Evolutionary conservation across 441 rosid species (phyloP).

Genomic region (Theobroma grandiflorum): DNA sequence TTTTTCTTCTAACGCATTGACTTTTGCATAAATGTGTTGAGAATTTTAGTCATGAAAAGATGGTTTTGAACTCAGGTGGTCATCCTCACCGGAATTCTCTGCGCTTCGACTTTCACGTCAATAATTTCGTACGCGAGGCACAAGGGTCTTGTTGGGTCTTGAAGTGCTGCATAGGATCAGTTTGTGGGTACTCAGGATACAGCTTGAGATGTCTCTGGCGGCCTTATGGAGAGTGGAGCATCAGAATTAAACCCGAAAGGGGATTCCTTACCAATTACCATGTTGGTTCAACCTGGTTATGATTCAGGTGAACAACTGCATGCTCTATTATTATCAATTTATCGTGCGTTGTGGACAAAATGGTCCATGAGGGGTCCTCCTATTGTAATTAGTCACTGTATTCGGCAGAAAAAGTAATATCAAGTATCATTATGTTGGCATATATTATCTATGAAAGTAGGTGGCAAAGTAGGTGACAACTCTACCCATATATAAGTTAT

Average conservation of each 20-base stretch:
- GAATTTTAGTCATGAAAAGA: neutral
- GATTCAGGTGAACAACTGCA: constrained; percentile 23
- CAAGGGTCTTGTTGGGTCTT: constrained; percentile 57
- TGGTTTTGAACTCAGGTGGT: constrained; percentile 43
- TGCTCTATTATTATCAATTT: constrained; percentile 16
- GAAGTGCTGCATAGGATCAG: constrained; percentile 16
- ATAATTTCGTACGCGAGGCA: constrained; percentile 52
- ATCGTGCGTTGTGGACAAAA: constrained; percentile 15
- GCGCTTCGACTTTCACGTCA: constrained; percentile 40
- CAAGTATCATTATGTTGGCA: constrained; percentile 19
- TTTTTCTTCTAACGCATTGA: neutral
- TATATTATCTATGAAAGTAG: neutral
- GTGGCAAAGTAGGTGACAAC: constrained; percentile 10
- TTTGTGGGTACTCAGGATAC: neutral
- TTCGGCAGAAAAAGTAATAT: neutral
- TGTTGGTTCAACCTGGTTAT: neutral
- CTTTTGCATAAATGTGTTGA: neutral
- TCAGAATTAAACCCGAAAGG: neutral
- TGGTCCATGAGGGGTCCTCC: constrained; percentile 4
- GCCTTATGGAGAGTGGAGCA: too few relatives aligned
- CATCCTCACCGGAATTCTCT: constrained; percentile 39
- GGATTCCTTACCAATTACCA: neutral
- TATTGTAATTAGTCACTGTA: neutral
- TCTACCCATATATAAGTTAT: neutral
- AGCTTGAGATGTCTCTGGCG: neutral